Percentiles rank a stretch among this genome's conserved stretches.
Evolutionary conservation across 768 basidiomycete genomes (phyloP).

Genomic region (Macrolepiota fuliginosa): DNA sequence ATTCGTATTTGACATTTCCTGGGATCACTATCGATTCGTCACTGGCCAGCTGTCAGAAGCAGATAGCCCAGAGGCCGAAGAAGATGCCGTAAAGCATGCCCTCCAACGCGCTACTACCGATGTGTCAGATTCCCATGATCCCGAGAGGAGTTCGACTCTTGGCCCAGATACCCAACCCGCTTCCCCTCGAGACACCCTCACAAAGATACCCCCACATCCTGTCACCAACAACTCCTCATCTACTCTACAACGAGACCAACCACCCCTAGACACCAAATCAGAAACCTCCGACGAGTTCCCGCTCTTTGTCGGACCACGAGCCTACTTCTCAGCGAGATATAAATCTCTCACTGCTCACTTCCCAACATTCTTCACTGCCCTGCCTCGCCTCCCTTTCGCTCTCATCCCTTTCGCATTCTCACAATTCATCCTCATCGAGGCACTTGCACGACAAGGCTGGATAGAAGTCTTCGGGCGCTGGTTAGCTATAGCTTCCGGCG

Average conservation of each 20-base stretch:
- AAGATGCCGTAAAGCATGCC: constrained; percentile 25
- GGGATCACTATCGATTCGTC: constrained; percentile 51
- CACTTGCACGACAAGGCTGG: constrained; percentile 81
- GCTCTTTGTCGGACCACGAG: constrained; percentile 20
- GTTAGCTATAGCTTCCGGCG: constrained; percentile 46
- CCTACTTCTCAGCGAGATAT: constrained; percentile 1
- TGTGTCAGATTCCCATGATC: constrained; percentile 16
- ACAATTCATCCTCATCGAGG: constrained; percentile 93
- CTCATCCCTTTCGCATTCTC: constrained; percentile 91
- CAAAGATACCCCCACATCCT: constrained; percentile 5
- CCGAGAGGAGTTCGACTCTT: constrained; percentile 18
- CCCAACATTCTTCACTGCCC: constrained; percentile 67
- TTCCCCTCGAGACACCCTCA: background rate
- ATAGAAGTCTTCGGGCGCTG: constrained; percentile 77
- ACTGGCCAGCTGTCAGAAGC: constrained; percentile 19
- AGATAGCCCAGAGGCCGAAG: constrained; percentile 12
- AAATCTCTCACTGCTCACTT: constrained; percentile 38
- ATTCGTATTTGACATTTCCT: constrained; percentile 60
- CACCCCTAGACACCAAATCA: background rate
- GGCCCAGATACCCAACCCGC: constrained; percentile 13
- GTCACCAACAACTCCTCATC: constrained; percentile 4
- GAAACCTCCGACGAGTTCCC: constrained; percentile 1
- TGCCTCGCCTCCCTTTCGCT: constrained; percentile 72
- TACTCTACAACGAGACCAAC: constrained; percentile 5
- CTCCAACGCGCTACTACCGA: constrained; percentile 26